These are phyloP conservation scores for Backusella tarrabulga DNA, from an alignment of 192 early-diverging fungal genomes.

Conservation along the genomic window DNA sequence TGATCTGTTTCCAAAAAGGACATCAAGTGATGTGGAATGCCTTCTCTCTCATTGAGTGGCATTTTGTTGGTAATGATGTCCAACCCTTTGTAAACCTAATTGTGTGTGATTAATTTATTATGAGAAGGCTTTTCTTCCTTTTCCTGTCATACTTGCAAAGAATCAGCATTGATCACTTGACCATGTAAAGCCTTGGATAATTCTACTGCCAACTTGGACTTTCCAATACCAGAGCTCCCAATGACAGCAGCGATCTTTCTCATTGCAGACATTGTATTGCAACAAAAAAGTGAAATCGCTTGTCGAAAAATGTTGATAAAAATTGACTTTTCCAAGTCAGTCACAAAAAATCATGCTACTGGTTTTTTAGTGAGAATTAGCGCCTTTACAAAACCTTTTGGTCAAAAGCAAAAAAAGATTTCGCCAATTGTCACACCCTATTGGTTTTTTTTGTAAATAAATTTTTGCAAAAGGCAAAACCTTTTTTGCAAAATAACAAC, in stretches of 20 bases:
- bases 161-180: slow-evolving; percentile 93
- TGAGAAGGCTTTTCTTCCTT: neutral
- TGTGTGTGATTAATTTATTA: neutral
- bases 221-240: slow-evolving; percentile 97
- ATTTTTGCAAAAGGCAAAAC: no score
- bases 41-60: slow-evolving; percentile 61
- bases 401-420: no score
- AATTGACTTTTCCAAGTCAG: neutral
- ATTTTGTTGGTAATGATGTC: slow-evolving; percentile 97
- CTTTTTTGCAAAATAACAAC: no score
- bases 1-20: slow-evolving; percentile 65
- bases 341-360: no score
- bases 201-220: slow-evolving; percentile 90
- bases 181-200: slow-evolving; percentile 78
- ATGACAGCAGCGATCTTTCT: slow-evolving; percentile 58
- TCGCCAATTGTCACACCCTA: no score
- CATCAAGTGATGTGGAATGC: slow-evolving; percentile 83
- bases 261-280: slow-evolving; percentile 10
- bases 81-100: slow-evolving; percentile 83
- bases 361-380: no score
- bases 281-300: no score
- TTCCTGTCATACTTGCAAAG: slow-evolving; percentile 73
- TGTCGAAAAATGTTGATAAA: neutral
- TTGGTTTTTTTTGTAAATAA: no score
- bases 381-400: no score